A percentile compares a stretch with the other conserved stretches of the same genome.
These are phyloP conservation scores for Conticribra weissflogii DNA, from an alignment of 108 stramenopile genomes.

Conservation along the genomic window DNA sequence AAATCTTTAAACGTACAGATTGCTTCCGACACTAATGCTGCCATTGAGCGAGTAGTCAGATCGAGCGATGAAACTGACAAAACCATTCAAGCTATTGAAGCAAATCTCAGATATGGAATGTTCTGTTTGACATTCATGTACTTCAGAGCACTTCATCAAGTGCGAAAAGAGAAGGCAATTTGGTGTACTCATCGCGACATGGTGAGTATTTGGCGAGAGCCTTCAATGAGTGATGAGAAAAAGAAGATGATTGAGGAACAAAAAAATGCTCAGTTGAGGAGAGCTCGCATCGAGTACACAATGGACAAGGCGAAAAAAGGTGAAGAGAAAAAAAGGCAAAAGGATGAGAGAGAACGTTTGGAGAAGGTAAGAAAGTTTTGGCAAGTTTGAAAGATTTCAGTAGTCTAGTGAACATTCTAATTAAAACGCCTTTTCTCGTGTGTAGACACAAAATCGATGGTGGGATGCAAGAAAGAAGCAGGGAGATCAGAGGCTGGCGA, in stretches of 20 bases:
- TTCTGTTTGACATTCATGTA: conserved; percentile 39
- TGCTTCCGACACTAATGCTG: conserved; percentile 19
- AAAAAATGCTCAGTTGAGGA: conserved; percentile 23
- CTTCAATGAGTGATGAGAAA: conserved; percentile 15
- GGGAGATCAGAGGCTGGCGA: conserved; percentile 20
- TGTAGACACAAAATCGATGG: conserved; percentile 12
- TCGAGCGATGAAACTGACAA: conserved; percentile 6
- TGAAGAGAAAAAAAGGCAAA: conserved; percentile 22
- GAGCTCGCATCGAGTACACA: conserved; percentile 23
- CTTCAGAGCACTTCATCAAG: conserved; percentile 25
- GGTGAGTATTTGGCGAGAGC: conserved; percentile 8
- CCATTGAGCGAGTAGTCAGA: conserved; percentile 7
- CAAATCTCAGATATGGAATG: conserved; percentile 23
- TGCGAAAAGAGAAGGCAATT: conserved; percentile 18
- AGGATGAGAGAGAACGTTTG: conserved; percentile 25
- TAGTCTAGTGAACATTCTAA: neutral
- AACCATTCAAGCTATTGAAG: conserved; percentile 15
- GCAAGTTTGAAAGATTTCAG: neutral
- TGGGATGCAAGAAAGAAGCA: conserved; percentile 15
- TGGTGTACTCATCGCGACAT: conserved; percentile 12
- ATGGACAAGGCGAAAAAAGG: conserved; percentile 39
- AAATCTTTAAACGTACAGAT: conserved; percentile 26
- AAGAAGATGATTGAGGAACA: conserved; percentile 33
- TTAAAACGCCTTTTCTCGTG: neutral
- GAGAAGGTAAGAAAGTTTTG: conserved; percentile 19